Conservation (phyloP, 2,329 filamentous ascomycete species). For the Fusarium abutilonis region DNA sequence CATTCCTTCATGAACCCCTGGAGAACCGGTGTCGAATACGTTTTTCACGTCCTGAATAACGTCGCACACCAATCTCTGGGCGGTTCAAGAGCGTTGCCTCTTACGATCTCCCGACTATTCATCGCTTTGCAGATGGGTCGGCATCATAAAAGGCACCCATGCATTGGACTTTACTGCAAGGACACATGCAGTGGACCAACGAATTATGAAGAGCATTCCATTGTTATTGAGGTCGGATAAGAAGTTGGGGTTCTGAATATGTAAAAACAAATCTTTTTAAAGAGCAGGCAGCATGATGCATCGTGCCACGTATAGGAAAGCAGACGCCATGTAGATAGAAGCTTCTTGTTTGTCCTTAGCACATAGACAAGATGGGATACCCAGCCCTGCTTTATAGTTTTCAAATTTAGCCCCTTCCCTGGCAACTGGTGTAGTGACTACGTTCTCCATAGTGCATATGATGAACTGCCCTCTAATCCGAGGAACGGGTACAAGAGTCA, state of each 20-base stretch:
- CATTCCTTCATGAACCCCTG: constrained; percentile 26
- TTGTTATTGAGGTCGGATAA: constrained; percentile 32
- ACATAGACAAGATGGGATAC: constrained; percentile 44
- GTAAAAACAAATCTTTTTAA: constrained; percentile 31
- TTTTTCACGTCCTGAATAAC: constrained; percentile 29
- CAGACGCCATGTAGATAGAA: constrained; percentile 43
- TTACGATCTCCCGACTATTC: constrained; percentile 3
- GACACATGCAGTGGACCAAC: constrained; percentile 31
- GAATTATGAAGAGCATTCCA: constrained; percentile 38
- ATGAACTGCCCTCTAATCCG: constrained; percentile 26
- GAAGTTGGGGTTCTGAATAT: constrained; percentile 34
- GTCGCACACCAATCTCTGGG: constrained; percentile 14
- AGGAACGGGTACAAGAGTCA: constrained; percentile 37
- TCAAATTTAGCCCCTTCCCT: constrained; percentile 11
- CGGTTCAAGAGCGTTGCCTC: constrained; percentile 15
- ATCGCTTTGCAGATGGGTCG: constrained; percentile 12
- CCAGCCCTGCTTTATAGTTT: constrained; percentile 46
- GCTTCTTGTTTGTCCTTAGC: constrained; percentile 39
- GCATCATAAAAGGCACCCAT: constrained; percentile 35
- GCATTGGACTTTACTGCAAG: constrained; percentile 27
- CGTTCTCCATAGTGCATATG: constrained; percentile 21
- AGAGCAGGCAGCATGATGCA: constrained; percentile 31
- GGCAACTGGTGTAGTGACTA: constrained; percentile 18
- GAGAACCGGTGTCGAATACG: constrained; percentile 24
- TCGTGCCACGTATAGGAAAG: constrained; percentile 23